phyloP scores from a whole-genome alignment of 2,329 filamentous ascomycete species.

The Aureobasidium pullulans region DNA sequence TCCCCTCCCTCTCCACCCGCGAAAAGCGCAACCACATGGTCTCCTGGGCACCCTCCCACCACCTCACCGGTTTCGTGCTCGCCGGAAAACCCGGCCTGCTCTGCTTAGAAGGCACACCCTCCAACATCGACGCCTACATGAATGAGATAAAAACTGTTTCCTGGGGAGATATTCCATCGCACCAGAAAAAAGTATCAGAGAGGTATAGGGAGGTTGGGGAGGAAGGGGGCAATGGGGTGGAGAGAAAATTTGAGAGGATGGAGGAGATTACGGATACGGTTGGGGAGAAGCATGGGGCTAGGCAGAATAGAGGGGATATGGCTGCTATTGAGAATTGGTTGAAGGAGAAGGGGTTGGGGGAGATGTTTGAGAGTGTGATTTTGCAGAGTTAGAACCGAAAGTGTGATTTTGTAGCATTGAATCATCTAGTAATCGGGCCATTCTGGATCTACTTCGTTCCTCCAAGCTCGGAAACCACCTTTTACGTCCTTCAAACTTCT shows the following conservation, averaged over 20 bases:
- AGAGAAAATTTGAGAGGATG: slow-evolving; percentile 48
- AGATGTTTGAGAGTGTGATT: slow-evolving; percentile 38
- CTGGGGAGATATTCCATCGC: slow-evolving; percentile 55
- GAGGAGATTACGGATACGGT: slow-evolving; percentile 48
- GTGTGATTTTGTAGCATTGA: neutral
- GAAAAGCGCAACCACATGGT: slow-evolving; percentile 53
- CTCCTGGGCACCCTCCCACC: slow-evolving; percentile 44
- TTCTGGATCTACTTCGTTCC: slow-evolving; percentile 53
- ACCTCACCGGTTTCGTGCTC: slow-evolving; percentile 52
- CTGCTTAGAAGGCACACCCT: slow-evolving; percentile 44
- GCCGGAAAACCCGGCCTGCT: slow-evolving; percentile 53
- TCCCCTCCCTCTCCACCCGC: slow-evolving; percentile 54
- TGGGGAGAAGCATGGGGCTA: slow-evolving; percentile 38
- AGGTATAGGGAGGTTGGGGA: slow-evolving; percentile 37
- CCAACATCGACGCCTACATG: slow-evolving; percentile 52
- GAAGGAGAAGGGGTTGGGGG: slow-evolving; percentile 36
- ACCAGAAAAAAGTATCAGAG: slow-evolving; percentile 58
- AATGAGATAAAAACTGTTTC: slow-evolving; percentile 56
- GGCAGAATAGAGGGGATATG: slow-evolving; percentile 48
- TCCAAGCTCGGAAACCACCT: slow-evolving; percentile 69
- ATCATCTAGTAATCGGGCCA: slow-evolving; percentile 48
- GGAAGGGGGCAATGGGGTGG: slow-evolving; percentile 15
- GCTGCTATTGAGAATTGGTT: slow-evolving; percentile 46
- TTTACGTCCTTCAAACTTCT: slow-evolving; percentile 63
- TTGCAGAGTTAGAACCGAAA: neutral